Evolutionary conservation across 306 rosid genomes (phyloP).

Genomic region (Rubus idaeus): DNA sequence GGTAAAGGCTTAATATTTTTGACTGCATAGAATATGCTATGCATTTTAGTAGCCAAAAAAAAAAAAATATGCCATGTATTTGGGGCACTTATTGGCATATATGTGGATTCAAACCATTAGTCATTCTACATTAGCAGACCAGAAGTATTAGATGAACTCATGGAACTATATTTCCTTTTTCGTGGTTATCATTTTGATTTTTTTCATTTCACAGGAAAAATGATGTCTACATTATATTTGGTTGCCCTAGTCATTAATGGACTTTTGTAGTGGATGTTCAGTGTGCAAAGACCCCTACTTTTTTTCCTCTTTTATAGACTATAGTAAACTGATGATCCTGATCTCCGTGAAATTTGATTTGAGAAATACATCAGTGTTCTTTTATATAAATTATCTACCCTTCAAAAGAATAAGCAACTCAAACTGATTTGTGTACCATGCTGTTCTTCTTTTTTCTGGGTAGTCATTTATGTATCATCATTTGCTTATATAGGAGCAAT

Average conservation of each 20-base stretch:
- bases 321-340: neutral
- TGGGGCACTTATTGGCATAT: too few relatives aligned
- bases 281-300: neutral
- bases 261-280: neutral
- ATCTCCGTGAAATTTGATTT: neutral
- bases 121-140: neutral
- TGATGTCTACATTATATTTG: neutral
- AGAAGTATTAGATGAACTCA: neutral
- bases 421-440: neutral
- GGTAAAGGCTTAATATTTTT: too few relatives aligned
- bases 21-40: too few relatives aligned
- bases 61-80: too few relatives aligned
- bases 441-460: conserved; percentile 19
- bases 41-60: too few relatives aligned
- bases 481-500: conserved; percentile 66
- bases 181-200: neutral
- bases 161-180: neutral
- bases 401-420: neutral
- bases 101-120: neutral
- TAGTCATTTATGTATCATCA: conserved; percentile 22
- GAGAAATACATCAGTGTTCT: neutral
- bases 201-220: neutral
- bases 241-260: neutral
- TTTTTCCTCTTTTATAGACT: neutral
- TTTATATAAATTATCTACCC: neutral